Percentiles rank a stretch among this genome's conserved stretches.
Conservation (phyloP, 208 protist genomes). For the Novymonas esmeraldas region DNA sequence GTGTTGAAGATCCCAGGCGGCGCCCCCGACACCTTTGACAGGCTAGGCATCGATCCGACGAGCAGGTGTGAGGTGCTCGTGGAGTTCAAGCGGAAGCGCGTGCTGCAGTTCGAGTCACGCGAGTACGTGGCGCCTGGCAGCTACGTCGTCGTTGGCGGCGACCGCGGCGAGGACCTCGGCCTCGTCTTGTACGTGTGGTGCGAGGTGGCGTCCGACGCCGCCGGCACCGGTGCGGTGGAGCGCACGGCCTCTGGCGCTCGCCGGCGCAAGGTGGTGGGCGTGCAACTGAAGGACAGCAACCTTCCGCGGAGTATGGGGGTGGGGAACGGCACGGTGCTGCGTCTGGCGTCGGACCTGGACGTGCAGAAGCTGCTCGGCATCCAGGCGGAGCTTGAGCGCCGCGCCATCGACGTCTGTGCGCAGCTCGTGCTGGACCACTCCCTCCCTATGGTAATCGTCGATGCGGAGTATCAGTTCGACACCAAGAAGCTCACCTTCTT, state of each 20-base stretch:
- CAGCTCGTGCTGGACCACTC: slow-evolving; percentile 84
- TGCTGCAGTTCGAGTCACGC: slow-evolving; percentile 83
- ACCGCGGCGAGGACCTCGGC: slow-evolving; percentile 88
- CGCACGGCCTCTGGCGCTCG: background rate
- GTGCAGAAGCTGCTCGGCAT: slow-evolving; percentile 71
- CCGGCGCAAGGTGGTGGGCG: slow-evolving; percentile 40
- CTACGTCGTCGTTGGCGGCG: slow-evolving; percentile 87
- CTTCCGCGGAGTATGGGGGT: slow-evolving; percentile 70
- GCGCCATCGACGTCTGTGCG: slow-evolving; percentile 78
- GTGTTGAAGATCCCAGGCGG: slow-evolving; percentile 47
- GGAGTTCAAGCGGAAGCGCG: slow-evolving; percentile 89
- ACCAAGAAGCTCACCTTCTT: slow-evolving; percentile 93
- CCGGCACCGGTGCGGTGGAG: background rate
- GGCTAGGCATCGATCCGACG: slow-evolving; percentile 54
- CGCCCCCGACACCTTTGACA: slow-evolving; percentile 42
- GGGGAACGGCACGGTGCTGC: slow-evolving; percentile 81
- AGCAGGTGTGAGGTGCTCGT: slow-evolving; percentile 87
- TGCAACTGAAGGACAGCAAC: slow-evolving; percentile 62
- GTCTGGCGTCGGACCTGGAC: slow-evolving; percentile 57
- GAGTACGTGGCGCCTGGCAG: slow-evolving; percentile 74
- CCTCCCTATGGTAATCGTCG: slow-evolving; percentile 88
- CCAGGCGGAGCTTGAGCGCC: slow-evolving; percentile 81
- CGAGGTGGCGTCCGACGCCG: slow-evolving; percentile 35
- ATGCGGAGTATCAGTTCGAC: slow-evolving; percentile 93
- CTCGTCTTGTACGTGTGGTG: slow-evolving; percentile 88